Evolutionary conservation across 2,329 filamentous ascomycete species (phyloP).

Genomic region (Coleophoma cylindrospora): DNA sequence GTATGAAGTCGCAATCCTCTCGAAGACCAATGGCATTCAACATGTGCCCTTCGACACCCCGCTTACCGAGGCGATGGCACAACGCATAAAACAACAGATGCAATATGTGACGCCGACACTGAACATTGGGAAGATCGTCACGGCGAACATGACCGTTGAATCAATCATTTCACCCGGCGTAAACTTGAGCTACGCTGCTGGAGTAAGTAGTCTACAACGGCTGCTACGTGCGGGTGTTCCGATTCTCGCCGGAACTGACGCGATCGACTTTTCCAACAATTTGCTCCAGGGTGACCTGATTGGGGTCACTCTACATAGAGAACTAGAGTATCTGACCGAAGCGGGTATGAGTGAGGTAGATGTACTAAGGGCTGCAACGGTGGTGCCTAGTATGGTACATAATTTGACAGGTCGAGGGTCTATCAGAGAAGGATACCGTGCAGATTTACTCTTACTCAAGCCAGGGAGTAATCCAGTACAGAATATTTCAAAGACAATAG

Average conservation of each 20-base stretch:
- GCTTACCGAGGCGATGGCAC: constrained; percentile 7
- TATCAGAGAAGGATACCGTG: constrained; percentile 2
- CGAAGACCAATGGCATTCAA: constrained; percentile 16
- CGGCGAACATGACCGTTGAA: not conserved
- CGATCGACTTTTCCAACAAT: not conserved
- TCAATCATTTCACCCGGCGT: not conserved
- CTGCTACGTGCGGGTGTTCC: constrained; percentile 1
- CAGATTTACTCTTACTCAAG: constrained; percentile 4
- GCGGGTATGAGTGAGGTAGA: constrained; percentile 3
- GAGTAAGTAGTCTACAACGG: not conserved
- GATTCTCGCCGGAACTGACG: constrained; percentile 5
- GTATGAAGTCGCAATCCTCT: constrained; percentile 13
- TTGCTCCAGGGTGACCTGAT: not conserved
- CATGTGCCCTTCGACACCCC: constrained; percentile 20
- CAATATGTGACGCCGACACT: constrained; percentile 20
- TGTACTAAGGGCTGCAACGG: constrained; percentile 1
- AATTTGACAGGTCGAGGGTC: constrained; percentile 2
- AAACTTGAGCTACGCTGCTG: not conserved
- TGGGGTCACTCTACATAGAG: constrained; percentile 2
- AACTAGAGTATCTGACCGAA: constrained; percentile 2
- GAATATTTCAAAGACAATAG: constrained; percentile 3
- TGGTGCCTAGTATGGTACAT: constrained; percentile 1
- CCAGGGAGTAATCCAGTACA: constrained; percentile 1
- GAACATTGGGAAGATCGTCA: not conserved
- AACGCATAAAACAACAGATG: constrained; percentile 10